Conservation (phyloP, 306 rosid species). For the Casuarina equisetifolia region DNA sequence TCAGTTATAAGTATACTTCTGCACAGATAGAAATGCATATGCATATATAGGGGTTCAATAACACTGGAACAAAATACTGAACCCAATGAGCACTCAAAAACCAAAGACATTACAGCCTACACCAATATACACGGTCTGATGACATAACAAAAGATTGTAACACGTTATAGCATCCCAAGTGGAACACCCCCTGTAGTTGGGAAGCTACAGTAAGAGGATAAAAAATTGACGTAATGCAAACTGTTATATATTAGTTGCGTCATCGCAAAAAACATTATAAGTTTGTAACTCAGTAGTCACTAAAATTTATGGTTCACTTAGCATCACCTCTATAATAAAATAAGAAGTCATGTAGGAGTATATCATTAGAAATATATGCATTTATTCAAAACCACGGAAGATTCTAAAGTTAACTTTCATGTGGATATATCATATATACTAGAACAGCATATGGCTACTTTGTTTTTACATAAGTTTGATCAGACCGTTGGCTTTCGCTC, state of each 20-base stretch:
- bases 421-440: conserved; percentile 1
- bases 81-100: neutral
- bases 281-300: too few relatives aligned
- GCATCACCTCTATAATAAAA: neutral
- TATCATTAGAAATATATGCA: neutral
- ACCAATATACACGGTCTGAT: neutral
- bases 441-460: conserved; percentile 8
- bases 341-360: neutral
- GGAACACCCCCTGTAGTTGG: too few relatives aligned
- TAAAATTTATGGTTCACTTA: too few relatives aligned
- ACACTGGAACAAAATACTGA: neutral
- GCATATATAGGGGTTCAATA: neutral
- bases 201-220: too few relatives aligned
- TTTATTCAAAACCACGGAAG: neutral
- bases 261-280: too few relatives aligned
- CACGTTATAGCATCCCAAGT: too few relatives aligned
- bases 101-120: neutral
- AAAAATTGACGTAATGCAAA: too few relatives aligned
- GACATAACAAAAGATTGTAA: neutral
- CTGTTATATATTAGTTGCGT: too few relatives aligned
- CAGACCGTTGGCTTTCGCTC: conserved; percentile 59
- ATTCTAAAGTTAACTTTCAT: conserved; percentile 14
- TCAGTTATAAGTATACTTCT: too few relatives aligned
- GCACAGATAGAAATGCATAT: too few relatives aligned
- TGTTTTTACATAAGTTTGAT: conserved; percentile 14